Evolutionary conservation across 2,329 filamentous ascomycete genomes (phyloP).

Genomic region (Fusarium napiforme): DNA sequence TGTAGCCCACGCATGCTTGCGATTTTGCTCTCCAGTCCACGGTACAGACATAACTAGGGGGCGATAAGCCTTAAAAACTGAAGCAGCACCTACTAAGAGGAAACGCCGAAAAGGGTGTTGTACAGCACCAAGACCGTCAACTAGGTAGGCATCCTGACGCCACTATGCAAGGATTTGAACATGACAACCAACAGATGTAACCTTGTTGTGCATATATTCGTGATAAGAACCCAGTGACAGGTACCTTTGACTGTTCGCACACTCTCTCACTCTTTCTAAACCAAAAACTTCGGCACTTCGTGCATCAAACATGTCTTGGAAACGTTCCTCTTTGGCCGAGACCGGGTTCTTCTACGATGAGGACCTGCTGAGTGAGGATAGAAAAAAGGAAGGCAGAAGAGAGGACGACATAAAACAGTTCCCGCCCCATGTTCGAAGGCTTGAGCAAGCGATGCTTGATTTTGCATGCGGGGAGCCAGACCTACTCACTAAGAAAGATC

Average conservation of each 20-base stretch:
- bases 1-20: accelerated
- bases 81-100: too few relatives aligned
- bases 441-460: background rate
- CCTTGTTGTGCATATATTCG: background rate
- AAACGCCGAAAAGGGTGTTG: background rate
- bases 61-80: too few relatives aligned
- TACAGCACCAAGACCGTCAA: background rate
- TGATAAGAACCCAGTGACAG: too few relatives aligned
- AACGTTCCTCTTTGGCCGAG: background rate
- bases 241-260: too few relatives aligned
- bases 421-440: background rate
- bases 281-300: accelerated
- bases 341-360: background rate
- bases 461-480: background rate
- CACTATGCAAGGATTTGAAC: background rate
- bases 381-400: background rate
- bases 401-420: accelerated
- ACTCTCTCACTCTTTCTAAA: too few relatives aligned
- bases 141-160: background rate
- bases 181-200: slow-evolving; percentile 2
- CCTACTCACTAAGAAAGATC: background rate
- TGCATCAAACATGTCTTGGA: background rate
- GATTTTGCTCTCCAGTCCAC: background rate
- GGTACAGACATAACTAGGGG: too few relatives aligned
- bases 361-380: background rate